These are phyloP conservation scores for Curvularia spicifera DNA, from an alignment of 2,329 filamentous ascomycete genomes.

Conservation along the genomic window DNA sequence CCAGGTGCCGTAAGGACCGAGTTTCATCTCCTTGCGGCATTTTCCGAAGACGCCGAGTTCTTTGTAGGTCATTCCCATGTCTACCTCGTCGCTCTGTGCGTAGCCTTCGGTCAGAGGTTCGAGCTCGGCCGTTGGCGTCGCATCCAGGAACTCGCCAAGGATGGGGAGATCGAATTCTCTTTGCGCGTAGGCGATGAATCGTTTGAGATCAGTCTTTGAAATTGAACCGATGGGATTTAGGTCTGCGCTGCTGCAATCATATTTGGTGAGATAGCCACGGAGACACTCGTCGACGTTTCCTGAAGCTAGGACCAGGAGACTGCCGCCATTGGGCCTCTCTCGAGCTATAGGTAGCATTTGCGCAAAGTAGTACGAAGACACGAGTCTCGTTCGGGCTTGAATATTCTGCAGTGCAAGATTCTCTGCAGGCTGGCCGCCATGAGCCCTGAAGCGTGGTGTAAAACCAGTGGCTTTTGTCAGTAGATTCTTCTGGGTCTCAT, in stretches of 20 bases:
- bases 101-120: slow-evolving; percentile 67
- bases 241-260: slow-evolving; percentile 62
- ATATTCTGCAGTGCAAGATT: slow-evolving; percentile 50
- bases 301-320: slow-evolving; percentile 69
- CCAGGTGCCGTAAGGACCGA: slow-evolving; percentile 59
- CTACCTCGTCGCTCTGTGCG: slow-evolving; percentile 62
- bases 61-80: slow-evolving; percentile 58
- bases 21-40: slow-evolving; percentile 61
- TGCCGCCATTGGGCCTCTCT: slow-evolving; percentile 61
- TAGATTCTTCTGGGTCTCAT: slow-evolving; percentile 65
- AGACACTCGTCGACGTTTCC: slow-evolving; percentile 67
- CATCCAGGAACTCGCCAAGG: slow-evolving; percentile 67
- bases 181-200: slow-evolving; percentile 68
- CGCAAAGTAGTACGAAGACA: slow-evolving; percentile 68
- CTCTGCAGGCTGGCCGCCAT: slow-evolving; percentile 67
- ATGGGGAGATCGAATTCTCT: slow-evolving; percentile 66
- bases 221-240: slow-evolving; percentile 66
- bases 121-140: slow-evolving; percentile 57
- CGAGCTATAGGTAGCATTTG: slow-evolving; percentile 68
- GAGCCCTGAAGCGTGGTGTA: slow-evolving; percentile 66
- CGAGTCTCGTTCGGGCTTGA: slow-evolving; percentile 61
- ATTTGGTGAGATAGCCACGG: slow-evolving; percentile 71
- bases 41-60: slow-evolving; percentile 62
- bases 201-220: slow-evolving; percentile 72
- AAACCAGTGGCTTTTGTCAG: slow-evolving; percentile 66